Evolutionary conservation across 1,284 basidiomycete species (phyloP).

Genomic region (Trichosporon sp.): DNA sequence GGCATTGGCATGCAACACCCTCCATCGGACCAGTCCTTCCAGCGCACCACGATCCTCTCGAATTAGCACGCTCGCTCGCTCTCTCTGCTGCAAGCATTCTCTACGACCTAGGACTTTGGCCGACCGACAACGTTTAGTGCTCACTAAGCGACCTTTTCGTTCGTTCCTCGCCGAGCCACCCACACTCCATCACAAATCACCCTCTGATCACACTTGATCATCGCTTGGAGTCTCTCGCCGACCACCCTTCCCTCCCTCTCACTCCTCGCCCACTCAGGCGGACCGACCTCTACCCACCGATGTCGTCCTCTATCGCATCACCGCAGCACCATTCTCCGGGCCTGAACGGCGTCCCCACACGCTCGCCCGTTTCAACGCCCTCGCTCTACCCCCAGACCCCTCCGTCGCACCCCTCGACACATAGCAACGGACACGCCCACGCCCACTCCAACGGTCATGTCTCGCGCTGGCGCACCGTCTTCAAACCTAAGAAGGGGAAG

Average conservation of each 20-base stretch:
- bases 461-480: constrained; percentile 9
- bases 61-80: neutral
- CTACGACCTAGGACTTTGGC: neutral
- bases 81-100: neutral
- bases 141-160: neutral
- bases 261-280: neutral
- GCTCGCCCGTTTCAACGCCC: neutral
- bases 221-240: neutral
- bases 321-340: neutral
- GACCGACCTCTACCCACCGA: neutral
- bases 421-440: neutral
- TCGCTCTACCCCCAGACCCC: neutral
- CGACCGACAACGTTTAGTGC: neutral
- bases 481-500: constrained; percentile 7
- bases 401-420: neutral
- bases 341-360: neutral
- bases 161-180: neutral
- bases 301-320: constrained; percentile 13
- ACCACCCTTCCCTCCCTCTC: neutral
- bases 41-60: no score
- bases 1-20: no score
- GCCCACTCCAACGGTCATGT: constrained; percentile 6
- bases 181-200: neutral
- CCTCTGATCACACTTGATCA: neutral
- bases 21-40: no score